phyloP scores from a whole-genome alignment of 352 stramenopile species.

The Globisporangium radiosum region DNA sequence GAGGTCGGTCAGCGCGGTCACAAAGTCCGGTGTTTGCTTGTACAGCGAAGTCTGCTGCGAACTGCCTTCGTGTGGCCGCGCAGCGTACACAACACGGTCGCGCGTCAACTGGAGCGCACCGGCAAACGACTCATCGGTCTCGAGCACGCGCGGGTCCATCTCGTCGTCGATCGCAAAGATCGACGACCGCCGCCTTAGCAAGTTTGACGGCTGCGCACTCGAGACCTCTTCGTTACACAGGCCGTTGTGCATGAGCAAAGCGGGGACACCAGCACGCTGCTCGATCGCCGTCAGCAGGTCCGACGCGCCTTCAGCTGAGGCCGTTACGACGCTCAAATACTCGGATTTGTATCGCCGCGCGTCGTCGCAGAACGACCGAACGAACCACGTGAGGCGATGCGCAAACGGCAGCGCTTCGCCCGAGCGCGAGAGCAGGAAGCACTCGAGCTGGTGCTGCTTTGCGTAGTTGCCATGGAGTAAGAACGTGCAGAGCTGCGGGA shows the following conservation, averaged over 20 bases:
- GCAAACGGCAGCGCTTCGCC: constrained; percentile 79
- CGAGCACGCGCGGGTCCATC: constrained; percentile 21
- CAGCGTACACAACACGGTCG: constrained; percentile 47
- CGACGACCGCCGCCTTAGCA: constrained; percentile 43
- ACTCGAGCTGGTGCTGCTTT: constrained; percentile 80
- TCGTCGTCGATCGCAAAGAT: constrained; percentile 57
- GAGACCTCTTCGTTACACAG: constrained; percentile 66
- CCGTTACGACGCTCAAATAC: constrained; percentile 61
- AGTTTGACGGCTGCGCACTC: constrained; percentile 30
- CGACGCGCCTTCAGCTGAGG: constrained; percentile 50
- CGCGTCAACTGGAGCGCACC: constrained; percentile 44
- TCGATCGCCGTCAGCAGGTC: constrained; percentile 63
- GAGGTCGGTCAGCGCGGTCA: constrained; percentile 58
- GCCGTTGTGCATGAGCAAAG: constrained; percentile 69
- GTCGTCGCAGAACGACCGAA: constrained; percentile 79
- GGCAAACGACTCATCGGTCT: constrained; percentile 52
- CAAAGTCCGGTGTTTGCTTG: constrained; percentile 64
- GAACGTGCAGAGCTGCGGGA: constrained; percentile 86
- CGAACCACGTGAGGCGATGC: constrained; percentile 81
- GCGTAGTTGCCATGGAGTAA: constrained; percentile 78
- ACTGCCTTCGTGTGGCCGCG: constrained; percentile 51
- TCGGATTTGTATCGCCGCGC: constrained; percentile 63
- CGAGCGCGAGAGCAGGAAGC: constrained; percentile 80
- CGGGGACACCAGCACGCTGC: constrained; percentile 53
- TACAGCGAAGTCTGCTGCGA: constrained; percentile 56